Percentiles rank a stretch among this genome's conserved stretches.
phyloP scores from a whole-genome alignment of 371 early-diverging fungal species.

The Syncephalis fuscata region DNA sequence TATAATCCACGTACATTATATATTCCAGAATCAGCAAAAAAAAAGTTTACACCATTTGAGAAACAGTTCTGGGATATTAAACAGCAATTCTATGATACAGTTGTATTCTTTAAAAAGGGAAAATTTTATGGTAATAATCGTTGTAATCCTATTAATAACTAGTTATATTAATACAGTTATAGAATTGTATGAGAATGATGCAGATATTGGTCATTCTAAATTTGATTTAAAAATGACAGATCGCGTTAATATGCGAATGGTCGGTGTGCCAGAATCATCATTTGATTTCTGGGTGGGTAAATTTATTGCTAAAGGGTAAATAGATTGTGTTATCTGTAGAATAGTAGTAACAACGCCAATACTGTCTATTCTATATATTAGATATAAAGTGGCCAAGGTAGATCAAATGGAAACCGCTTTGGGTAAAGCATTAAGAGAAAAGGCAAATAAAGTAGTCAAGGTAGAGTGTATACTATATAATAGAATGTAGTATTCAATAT shows the following conservation, averaged over 20 bases:
- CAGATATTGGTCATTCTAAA: slow-evolving; percentile 91
- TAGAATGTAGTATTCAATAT: background rate
- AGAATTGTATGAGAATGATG: slow-evolving; percentile 99
- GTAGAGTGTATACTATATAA: background rate
- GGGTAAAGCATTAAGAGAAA: slow-evolving; percentile 89
- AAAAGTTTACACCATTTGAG: slow-evolving; percentile 92
- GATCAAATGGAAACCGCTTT: slow-evolving; percentile 97
- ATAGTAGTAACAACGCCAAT: background rate
- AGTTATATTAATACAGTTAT: no score
- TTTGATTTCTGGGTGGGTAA: slow-evolving; percentile 95
- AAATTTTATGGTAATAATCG: slow-evolving; percentile 75
- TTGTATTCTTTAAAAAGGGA: slow-evolving; percentile 99
- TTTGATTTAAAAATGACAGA: slow-evolving; percentile 97
- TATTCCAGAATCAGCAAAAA: slow-evolving; percentile 70
- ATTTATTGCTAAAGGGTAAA: slow-evolving; percentile 82
- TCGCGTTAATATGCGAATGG: slow-evolving; percentile 99
- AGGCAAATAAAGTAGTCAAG: slow-evolving; percentile 9
- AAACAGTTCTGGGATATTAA: slow-evolving; percentile 99
- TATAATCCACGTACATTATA: slow-evolving; percentile 93
- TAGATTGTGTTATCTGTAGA: slow-evolving; percentile 9
- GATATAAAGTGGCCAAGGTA: slow-evolving; percentile 87
- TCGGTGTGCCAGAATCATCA: slow-evolving; percentile 92
- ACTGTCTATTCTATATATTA: slow-evolving; percentile 1
- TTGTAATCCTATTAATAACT: no score
- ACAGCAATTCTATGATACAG: slow-evolving; percentile 84